These are phyloP conservation scores for Beauveria sp. DNA, from an alignment of 2,329 filamentous ascomycete genomes.

Conservation along the genomic window DNA sequence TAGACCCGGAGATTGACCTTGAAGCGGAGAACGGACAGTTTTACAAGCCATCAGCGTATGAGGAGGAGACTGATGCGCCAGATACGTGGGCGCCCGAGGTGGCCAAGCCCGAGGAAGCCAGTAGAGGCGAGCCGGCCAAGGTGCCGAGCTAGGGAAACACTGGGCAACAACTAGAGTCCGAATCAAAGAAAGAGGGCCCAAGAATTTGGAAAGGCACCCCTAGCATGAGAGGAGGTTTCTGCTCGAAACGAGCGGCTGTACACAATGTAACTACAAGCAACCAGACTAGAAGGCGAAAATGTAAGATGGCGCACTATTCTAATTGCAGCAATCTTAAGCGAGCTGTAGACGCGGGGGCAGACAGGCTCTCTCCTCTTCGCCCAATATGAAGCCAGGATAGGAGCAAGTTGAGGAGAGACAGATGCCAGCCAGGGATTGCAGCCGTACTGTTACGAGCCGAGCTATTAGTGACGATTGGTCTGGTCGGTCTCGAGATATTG, in stretches of 20 bases:
- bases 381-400: neutral
- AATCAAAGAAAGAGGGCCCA: neutral
- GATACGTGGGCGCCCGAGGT: constrained; percentile 19
- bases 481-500: too few species aligned
- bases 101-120: constrained; percentile 13
- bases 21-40: constrained; percentile 36
- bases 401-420: neutral
- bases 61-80: constrained; percentile 23
- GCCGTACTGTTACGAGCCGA: neutral
- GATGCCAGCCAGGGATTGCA: neutral
- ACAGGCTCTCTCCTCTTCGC: neutral
- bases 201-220: neutral
- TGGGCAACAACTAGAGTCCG: neutral
- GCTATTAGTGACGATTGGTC: neutral
- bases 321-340: constrained; percentile 7
- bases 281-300: neutral
- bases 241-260: constrained; percentile 1
- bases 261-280: constrained; percentile 7
- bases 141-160: constrained; percentile 2
- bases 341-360: neutral
- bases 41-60: constrained; percentile 39
- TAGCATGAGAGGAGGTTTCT: neutral
- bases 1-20: constrained; percentile 61
- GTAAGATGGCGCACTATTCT: constrained; percentile 3
- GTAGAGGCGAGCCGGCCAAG: constrained; percentile 6